phyloP scores from a whole-genome alignment of 495 filamentous ascomycete genomes.

The Pyrenopolyporus hunteri region DNA sequence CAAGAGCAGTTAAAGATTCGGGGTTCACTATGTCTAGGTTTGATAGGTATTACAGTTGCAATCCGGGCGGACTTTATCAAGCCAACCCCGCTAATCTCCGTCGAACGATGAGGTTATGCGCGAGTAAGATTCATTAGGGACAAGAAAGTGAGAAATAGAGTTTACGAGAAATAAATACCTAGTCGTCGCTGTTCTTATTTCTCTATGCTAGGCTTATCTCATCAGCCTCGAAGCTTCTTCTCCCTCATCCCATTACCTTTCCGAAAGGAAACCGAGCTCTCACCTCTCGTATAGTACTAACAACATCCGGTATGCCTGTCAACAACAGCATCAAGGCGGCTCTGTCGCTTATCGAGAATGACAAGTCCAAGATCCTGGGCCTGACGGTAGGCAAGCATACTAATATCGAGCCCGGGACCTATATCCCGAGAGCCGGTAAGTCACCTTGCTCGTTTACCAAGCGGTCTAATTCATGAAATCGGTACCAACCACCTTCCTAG shows the following conservation, averaged over 20 bases:
- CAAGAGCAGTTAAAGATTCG: background rate
- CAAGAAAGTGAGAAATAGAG: no score
- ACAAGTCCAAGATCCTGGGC: slow-evolving; percentile 27
- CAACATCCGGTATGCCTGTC: slow-evolving; percentile 15
- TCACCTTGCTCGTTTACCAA: background rate
- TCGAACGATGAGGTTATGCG: background rate
- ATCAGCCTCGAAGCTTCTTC: background rate
- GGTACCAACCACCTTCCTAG: slow-evolving; percentile 5
- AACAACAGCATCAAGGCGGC: slow-evolving; percentile 8
- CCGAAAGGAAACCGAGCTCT: no score
- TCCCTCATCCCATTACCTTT: background rate
- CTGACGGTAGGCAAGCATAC: slow-evolving; percentile 21
- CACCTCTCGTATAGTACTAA: background rate
- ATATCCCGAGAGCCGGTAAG: slow-evolving; percentile 25
- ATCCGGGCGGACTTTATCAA: background rate
- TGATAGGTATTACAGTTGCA: background rate
- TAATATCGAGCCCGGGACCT: slow-evolving; percentile 16
- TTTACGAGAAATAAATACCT: slow-evolving; percentile 11
- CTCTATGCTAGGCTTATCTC: slow-evolving; percentile 14
- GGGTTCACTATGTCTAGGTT: background rate
- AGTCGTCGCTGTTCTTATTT: background rate
- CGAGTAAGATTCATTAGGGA: no score
- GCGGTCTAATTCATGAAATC: background rate
- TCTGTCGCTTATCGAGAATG: slow-evolving; percentile 19
- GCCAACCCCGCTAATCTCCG: slow-evolving; percentile 4